Evolutionary conservation across 78 protist species (phyloP), one percentile per base, ranked within the genome.

Genomic region (Dictyostelium firmibasis): DNA sequence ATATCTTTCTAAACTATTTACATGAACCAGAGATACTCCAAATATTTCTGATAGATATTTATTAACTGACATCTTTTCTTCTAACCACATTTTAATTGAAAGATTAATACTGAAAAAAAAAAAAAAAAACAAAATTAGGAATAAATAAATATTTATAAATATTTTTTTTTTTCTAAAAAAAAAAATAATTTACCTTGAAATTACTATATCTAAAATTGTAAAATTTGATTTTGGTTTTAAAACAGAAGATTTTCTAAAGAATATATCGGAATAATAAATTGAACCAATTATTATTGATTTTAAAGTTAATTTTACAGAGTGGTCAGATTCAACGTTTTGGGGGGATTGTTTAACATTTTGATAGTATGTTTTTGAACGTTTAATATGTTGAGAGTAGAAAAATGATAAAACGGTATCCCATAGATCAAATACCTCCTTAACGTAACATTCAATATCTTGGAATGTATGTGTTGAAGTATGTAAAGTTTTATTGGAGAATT

Each of bases 51-150:
- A 77, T 27, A 88, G 50, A 47, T 88, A 88, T 29, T 88, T 88
- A 57, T 88, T 88, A 53, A 88, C 93, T 62, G 84, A 74, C 93
- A 88, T 88, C 27, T 88, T 88, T 69, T 88, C 93, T 81, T 88
- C 93, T 29, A 88, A 78, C 93, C 93, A 88, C 85, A 88, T 79
- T 79, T 88, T 88, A 20, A 88, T 88, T 2, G 86, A 62, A 13
- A 88, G 33, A 27, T 23, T 67, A 43, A 88, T 88, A 81, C 93
- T 88, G 33, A 18, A 72, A 6, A 18, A 27, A 20, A 4, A 36
- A 4, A 47, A 11, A 23, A 43, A 43, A 14, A 9, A 47, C 4
- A 16, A 11, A 11, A n/a, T n/a, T n/a, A n/a, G n/a, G n/a, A n/a
- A n/a, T n/a, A n/a, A n/a, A n/a, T n/a, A n/a, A n/a, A n/a, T n/a